phyloP scores from a whole-genome alignment of 768 basidiomycete genomes.

The Coprinopsis strossmayeri region DNA sequence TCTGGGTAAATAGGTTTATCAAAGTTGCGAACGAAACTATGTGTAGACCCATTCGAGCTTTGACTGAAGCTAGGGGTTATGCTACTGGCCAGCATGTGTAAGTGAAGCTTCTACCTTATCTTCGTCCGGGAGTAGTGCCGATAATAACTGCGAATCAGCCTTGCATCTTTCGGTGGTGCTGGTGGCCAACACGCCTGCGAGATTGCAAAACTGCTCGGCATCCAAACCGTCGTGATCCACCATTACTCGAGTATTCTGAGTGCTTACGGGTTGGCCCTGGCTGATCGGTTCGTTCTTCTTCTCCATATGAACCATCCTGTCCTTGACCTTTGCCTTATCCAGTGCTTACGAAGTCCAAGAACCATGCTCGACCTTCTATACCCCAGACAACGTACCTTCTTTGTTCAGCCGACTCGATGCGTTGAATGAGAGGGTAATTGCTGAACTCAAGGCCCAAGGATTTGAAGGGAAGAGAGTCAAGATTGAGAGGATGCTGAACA shows the following conservation, averaged over 20 bases:
- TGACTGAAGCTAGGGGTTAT: constrained; percentile 87
- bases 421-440: constrained; percentile 52
- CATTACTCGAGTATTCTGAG: constrained; percentile 90
- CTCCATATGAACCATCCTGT: background rate
- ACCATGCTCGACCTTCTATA: constrained; percentile 78
- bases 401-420: constrained; percentile 66
- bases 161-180: constrained; percentile 85
- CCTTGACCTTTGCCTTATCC: background rate
- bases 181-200: constrained; percentile 93
- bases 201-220: constrained; percentile 80
- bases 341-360: constrained; percentile 88
- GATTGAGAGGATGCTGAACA: constrained; percentile 80
- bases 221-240: constrained; percentile 83
- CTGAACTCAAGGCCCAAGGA: constrained; percentile 58
- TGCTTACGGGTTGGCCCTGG: constrained; percentile 90
- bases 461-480: constrained; percentile 69
- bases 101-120: constrained; percentile 7
- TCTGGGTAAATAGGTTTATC: constrained; percentile 89
- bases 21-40: constrained; percentile 97
- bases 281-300: constrained; percentile 46
- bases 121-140: constrained; percentile 1
- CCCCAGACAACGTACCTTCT: constrained; percentile 42
- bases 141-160: constrained; percentile 31
- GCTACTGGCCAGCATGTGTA: constrained; percentile 71
- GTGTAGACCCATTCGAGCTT: constrained; percentile 85